A percentile compares a stretch with the other conserved stretches of the same genome.
Conservation (phyloP, 2,329 filamentous ascomycete genomes). For the Penicillium sp. region DNA sequence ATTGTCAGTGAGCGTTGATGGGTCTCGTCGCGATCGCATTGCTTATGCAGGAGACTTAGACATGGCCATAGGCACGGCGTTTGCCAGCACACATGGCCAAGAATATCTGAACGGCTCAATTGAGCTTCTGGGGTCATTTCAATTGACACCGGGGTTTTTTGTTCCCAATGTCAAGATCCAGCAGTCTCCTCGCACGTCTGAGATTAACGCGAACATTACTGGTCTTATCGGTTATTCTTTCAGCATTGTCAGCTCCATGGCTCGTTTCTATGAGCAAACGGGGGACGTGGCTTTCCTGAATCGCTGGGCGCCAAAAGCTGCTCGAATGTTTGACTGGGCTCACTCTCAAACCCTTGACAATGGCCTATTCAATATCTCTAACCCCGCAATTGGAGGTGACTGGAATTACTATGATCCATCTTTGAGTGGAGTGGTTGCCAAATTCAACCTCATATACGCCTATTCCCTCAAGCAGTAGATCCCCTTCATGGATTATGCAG, state of each 20-base stretch:
- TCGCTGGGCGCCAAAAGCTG: conserved; percentile 10
- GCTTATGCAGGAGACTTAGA: conserved; percentile 20
- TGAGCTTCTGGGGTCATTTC: conserved; percentile 16
- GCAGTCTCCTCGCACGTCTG: conserved; percentile 8
- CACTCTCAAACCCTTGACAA: conserved; percentile 16
- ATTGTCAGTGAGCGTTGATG: conserved; percentile 37
- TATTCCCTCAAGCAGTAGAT: conserved; percentile 15
- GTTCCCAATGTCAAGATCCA: conserved; percentile 16
- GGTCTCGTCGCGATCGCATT: conserved; percentile 31
- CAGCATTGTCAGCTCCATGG: conserved; percentile 11
- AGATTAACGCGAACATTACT: conserved; percentile 15
- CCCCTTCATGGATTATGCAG: conserved; percentile 5
- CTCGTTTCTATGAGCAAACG: conserved; percentile 13
- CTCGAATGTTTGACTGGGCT: conserved; percentile 17
- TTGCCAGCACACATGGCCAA: conserved; percentile 17
- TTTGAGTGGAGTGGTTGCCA: conserved; percentile 10
- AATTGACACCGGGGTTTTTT: conserved; percentile 14
- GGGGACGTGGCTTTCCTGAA: conserved; percentile 11
- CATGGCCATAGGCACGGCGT: conserved; percentile 9
- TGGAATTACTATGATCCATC: conserved; percentile 21
- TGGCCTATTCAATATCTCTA: conserved; percentile 17
- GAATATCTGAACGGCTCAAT: conserved; percentile 19
- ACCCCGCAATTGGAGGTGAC: conserved; percentile 10
- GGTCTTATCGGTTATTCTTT: conserved; percentile 20
- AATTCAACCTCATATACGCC: conserved; percentile 19